These are phyloP conservation scores for Ogataea pignaliae DNA, from an alignment of 805 yeast genomes.

Conservation along the genomic window DNA sequence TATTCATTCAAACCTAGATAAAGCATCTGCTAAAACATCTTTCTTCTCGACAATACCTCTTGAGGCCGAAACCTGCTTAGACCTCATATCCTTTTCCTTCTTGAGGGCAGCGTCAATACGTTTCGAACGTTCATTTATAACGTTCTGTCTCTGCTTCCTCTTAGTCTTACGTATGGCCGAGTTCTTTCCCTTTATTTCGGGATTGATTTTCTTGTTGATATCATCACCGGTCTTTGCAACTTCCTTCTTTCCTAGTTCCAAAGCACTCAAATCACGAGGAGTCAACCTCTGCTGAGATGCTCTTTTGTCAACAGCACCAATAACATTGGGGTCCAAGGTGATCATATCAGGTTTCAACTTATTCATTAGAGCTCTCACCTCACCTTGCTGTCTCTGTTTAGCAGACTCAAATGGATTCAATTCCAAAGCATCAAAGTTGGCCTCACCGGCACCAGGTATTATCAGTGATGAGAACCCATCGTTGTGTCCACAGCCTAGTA, in stretches of 20 bases:
- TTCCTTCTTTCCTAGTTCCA: conserved; percentile 27
- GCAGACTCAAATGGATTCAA: conserved; percentile 88
- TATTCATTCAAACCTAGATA: conserved; percentile 41
- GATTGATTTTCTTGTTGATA: conserved; percentile 53
- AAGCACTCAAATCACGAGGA: conserved; percentile 50
- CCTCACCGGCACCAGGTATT: conserved; percentile 97
- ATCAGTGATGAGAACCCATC: conserved; percentile 78
- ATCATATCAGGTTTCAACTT: conserved; percentile 92
- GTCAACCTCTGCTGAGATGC: conserved; percentile 60
- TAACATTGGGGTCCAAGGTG: conserved; percentile 78
- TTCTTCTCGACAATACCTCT: conserved; percentile 48
- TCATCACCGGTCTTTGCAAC: conserved; percentile 38
- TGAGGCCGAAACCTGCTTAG: conserved; percentile 40
- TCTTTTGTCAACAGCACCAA: conserved; percentile 78
- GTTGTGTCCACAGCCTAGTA: conserved; percentile 84
- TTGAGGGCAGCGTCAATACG: conserved; percentile 71
- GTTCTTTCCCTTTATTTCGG: conserved; percentile 73
- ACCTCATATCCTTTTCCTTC: conserved; percentile 68
- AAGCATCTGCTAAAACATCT: conserved; percentile 46
- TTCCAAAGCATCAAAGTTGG: conserved; percentile 92
- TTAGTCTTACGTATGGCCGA: conserved; percentile 76
- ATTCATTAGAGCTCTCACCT: conserved; percentile 79
- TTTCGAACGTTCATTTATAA: conserved; percentile 77
- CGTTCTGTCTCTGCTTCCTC: conserved; percentile 80
- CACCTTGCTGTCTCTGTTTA: conserved; percentile 89